A percentile compares a stretch with the other conserved stretches of the same genome.
phyloP scores from a whole-genome alignment of 1,284 basidiomycete species.

The Leccinum fallax region DNA sequence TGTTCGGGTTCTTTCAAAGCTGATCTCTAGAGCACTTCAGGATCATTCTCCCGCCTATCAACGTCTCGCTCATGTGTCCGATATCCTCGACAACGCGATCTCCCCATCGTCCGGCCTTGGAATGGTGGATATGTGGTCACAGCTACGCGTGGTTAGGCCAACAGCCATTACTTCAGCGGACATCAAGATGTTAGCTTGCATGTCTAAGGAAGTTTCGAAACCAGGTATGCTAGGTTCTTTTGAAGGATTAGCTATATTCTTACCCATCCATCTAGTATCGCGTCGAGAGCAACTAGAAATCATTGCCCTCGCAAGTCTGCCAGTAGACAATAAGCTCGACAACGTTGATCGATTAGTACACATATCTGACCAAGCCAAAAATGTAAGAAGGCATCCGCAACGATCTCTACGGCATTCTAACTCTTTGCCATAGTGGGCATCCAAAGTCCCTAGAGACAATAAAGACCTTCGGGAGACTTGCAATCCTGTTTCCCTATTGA shows the following conservation, averaged over 20 bases:
- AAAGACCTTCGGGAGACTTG: slow-evolving; percentile 3
- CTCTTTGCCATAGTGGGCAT: slow-evolving; percentile 19
- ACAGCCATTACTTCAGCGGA: slow-evolving; percentile 20
- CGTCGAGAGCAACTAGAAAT: slow-evolving; percentile 29
- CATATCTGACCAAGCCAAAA: slow-evolving; percentile 25
- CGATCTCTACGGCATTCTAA: slow-evolving; percentile 9
- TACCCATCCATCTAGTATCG: slow-evolving; percentile 16
- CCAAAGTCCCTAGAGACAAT: slow-evolving; percentile 6
- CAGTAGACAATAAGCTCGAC: slow-evolving; percentile 14
- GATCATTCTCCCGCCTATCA: slow-evolving; percentile 37
- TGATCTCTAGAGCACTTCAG: slow-evolving; percentile 45
- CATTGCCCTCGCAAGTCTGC: slow-evolving; percentile 30
- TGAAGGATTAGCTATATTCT: neutral
- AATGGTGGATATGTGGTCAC: slow-evolving; percentile 57
- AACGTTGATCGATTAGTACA: slow-evolving; percentile 12
- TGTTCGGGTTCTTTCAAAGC: slow-evolving; percentile 43
- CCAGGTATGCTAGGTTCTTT: slow-evolving; percentile 15
- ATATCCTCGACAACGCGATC: slow-evolving; percentile 43
- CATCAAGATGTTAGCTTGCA: slow-evolving; percentile 19
- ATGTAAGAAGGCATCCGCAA: slow-evolving; percentile 17
- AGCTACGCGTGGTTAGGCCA: slow-evolving; percentile 34
- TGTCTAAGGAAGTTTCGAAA: slow-evolving; percentile 1
- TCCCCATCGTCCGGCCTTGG: slow-evolving; percentile 59
- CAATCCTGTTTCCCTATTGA: slow-evolving; percentile 22
- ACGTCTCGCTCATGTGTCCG: slow-evolving; percentile 33